A percentile compares a stretch with the other conserved stretches of the same genome.
Conservation (phyloP, 1,284 basidiomycete species). For the Heterobasidion occidentale region DNA sequence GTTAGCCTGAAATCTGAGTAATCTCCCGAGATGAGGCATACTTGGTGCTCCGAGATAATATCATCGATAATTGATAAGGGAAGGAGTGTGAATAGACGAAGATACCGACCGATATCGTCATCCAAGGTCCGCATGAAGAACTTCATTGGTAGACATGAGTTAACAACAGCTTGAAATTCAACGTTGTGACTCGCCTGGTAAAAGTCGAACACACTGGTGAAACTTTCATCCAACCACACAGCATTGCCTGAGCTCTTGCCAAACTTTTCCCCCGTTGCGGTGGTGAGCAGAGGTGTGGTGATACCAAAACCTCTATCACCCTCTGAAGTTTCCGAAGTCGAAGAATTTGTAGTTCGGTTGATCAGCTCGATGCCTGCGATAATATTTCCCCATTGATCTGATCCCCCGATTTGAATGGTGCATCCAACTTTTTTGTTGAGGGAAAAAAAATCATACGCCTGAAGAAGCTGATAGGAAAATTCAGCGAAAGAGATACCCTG, state of each 20-base stretch:
- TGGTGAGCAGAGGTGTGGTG: conserved; percentile 92
- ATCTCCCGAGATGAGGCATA: conserved; percentile 18
- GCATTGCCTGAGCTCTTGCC: conserved; percentile 98
- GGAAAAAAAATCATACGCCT: conserved; percentile 91
- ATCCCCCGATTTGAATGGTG: conserved; percentile 89
- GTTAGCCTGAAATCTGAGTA: conserved; percentile 4
- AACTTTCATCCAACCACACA: conserved; percentile 73
- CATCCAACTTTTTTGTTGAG: conserved; percentile 68
- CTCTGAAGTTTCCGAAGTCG: conserved; percentile 14
- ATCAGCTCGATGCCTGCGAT: conserved; percentile 89
- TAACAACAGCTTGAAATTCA: neutral
- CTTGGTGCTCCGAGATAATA: conserved; percentile 54
- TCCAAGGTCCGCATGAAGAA: conserved; percentile 86
- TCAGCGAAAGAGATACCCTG: conserved; percentile 94
- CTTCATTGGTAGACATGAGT: conserved; percentile 31
- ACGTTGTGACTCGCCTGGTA: conserved; percentile 62
- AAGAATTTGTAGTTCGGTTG: conserved; percentile 33
- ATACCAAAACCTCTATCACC: conserved; percentile 69
- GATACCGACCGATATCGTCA: conserved; percentile 74
- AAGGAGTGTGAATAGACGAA: conserved; percentile 83
- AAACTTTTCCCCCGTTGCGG: conserved; percentile 88
- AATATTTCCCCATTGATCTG: conserved; percentile 99
- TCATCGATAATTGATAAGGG: conserved; percentile 49
- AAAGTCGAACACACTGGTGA: conserved; percentile 84
- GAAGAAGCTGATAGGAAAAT: conserved; percentile 94